Base-by-base conservation (phyloP, 169 alveolate genomes). In the Plasmodium malariae region DNA sequence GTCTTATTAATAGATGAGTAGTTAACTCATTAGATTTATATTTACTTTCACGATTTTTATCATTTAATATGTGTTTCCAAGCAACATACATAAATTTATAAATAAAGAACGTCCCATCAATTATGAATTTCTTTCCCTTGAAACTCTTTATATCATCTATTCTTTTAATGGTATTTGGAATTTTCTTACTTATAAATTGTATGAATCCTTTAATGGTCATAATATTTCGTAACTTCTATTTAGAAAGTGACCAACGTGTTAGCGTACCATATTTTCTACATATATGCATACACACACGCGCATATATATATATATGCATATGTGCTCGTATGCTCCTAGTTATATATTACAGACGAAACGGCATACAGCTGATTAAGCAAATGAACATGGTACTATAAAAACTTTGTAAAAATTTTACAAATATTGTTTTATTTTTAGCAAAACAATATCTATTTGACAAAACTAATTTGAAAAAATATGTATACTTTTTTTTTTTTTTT, bases 1-100 rank as follows among this genome's bases (percentile, higher is more conserved):
- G 91, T 40, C 85, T 65, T 6, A 83, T 72, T 59, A 83, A 30
- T 51, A 83, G 49, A 71, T 83, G 85, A 2, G 91, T 83, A 30
- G 74, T 32, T 60, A 83, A 36, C 9, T 69, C 85, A 51, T 83
- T 83, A 30, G 51, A 59, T 55, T 69, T 65, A 68, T 68, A 83
- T 69, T 55, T 83, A 12, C 28, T 36, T 11, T 83, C 91, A 14
- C 91, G 74, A 26, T 83, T 83, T 37, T 60, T 83, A 30, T 83
- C 91, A 68, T 83, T 83, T 24, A 83, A 14, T 67, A 83, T 65
- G 36, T 83, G 72, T 40, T 83, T 83, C 91, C 91, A 83, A 14
- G 91, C 91, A 51, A 83, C 91, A 72, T 83, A 83, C 91, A 83
- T 83, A 83, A 83, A 83, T 40, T 83, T 83, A 60, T 83, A 83